Base-by-base conservation (phyloP, 2,329 filamentous ascomycete species). In the Calonectria crousiana region DNA sequence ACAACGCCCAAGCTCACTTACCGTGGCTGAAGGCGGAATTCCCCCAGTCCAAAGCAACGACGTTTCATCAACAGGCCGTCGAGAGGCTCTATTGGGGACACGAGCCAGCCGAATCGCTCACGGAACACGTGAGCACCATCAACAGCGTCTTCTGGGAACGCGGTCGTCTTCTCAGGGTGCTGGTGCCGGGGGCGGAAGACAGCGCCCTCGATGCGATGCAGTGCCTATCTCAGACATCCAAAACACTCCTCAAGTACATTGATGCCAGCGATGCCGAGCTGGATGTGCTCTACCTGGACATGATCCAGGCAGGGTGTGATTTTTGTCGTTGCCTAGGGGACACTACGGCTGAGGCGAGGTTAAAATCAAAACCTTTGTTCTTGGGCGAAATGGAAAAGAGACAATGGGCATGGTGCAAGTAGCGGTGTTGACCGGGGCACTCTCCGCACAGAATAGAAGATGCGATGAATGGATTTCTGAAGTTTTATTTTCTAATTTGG, bases 121-220 rank as follows among this genome's bases (percentile, higher is more conserved):
- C n/a, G 18, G 23, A 9, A 18, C 75, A 73, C 18, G 34, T 73
- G 18, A 62, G 51, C 49, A 41, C 51, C 6, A 28, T 77, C 11
- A 52, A 73, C 49, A 44, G 58, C 34, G 69, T 77, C 28, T 5
- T 76, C 38, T 66, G 66, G 44, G 69, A 65, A 4, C 51, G 60
- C 10, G 72, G 69, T 3, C 16, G 20, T 14, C 47, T 76, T 14
- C 66, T 51, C 28, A 67, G 38, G 38, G 16, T 66, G 20, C 32
- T 74, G 13, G 56, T 23, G 2, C 47, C 72, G 23, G 18, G 14
- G 30, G 65, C 72, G 11, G 65, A 72, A 23, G 23, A 51, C 4
- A 52, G 10, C 16, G 69, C 69, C 5, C 34, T 56, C 5, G 10
- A 28, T 1, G 30, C 47, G 3, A 76, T 74, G 60, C 28, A 13